phyloP scores from a whole-genome alignment of 352 stramenopile genomes.

The Phytophthora pinifolia region DNA sequence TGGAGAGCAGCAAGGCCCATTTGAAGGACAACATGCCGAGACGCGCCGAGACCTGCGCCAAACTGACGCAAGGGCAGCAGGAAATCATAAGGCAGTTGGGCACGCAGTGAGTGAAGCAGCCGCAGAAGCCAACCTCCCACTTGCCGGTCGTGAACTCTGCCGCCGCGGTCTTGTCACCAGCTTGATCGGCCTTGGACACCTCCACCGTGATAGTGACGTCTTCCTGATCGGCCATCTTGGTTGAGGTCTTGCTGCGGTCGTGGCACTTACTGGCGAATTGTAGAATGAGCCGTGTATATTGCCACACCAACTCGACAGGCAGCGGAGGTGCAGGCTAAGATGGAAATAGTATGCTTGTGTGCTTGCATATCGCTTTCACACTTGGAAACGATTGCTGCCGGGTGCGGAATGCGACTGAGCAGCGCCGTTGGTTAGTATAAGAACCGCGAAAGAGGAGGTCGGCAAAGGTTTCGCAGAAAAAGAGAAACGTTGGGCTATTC shows the following conservation, averaged over 20 bases:
- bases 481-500: too few relatives aligned
- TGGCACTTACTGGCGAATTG: constrained; percentile 1
- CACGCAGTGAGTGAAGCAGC: constrained; percentile 28
- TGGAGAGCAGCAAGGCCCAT: constrained; percentile 14
- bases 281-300: background rate
- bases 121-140: constrained; percentile 25
- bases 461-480: too few relatives aligned
- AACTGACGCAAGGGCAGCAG: constrained; percentile 32
- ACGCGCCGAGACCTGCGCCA: constrained; percentile 40
- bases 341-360: too few relatives aligned
- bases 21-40: constrained; percentile 33
- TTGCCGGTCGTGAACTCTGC: constrained; percentile 5
- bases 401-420: background rate
- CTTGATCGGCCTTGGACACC: constrained; percentile 2
- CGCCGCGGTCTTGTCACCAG: background rate
- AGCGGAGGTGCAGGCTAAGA: background rate
- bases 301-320: background rate
- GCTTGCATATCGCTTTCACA: too few relatives aligned
- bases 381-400: too few relatives aligned
- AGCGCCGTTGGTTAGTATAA: too few relatives aligned
- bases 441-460: too few relatives aligned
- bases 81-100: constrained; percentile 34
- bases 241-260: background rate
- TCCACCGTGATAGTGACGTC: constrained; percentile 7
- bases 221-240: constrained; percentile 4